Conservation (phyloP, 2,329 filamentous ascomycete genomes). For the Aureobasidium uvarum region DNA sequence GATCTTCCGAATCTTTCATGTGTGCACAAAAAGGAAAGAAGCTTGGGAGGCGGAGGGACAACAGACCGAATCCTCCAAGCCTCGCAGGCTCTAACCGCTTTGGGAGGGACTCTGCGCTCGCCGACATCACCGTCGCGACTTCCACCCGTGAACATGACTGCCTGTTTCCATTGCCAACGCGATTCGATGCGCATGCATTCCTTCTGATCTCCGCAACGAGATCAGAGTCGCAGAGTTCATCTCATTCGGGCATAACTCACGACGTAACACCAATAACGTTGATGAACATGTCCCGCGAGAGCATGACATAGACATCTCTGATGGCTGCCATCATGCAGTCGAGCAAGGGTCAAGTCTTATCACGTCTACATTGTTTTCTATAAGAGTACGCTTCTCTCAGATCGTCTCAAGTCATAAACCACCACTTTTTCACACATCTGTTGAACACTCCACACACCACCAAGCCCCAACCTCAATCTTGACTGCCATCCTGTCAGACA, state of each 20-base stretch:
- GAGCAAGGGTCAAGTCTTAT: too few relatives aligned
- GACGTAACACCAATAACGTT: not conserved
- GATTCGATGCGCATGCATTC: not conserved
- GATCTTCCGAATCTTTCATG: not conserved
- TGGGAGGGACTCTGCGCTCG: constrained; percentile 14
- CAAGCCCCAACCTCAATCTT: not conserved
- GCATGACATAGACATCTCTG: not conserved
- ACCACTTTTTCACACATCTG: too few relatives aligned
- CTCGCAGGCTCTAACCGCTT: not conserved
- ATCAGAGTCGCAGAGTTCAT: not conserved
- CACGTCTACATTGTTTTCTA: not conserved
- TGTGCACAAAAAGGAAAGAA: too few relatives aligned
- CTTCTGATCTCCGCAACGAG: not conserved
- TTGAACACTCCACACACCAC: not conserved
- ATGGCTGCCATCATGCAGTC: not conserved
- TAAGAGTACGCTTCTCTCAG: not conserved
- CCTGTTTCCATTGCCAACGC: not conserved
- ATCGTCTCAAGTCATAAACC: too few relatives aligned
- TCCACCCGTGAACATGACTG: not conserved
- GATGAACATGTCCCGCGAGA: not conserved
- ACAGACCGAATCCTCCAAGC: not conserved
- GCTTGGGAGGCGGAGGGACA: not conserved
- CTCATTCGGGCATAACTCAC: not conserved
- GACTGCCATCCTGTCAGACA: not conserved
- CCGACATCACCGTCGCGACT: not conserved